Evolutionary conservation across 208 protist genomes (phyloP), one percentile per base, ranked within the genome.

Genomic region (Perkinsela sp.): DNA sequence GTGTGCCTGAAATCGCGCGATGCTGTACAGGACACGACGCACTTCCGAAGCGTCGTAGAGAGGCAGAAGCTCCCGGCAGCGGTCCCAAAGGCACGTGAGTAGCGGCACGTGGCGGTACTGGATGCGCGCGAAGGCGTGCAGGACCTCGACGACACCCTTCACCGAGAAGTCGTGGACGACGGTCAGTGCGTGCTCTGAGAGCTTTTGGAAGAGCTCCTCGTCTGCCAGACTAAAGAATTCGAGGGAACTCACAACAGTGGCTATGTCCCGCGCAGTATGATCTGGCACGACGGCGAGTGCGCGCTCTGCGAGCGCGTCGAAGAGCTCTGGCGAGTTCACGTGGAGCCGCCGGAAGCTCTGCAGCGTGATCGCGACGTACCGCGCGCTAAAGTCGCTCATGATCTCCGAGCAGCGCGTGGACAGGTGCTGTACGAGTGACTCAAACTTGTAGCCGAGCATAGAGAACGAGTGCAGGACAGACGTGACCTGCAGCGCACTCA

Each of bases 301-400:
- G 32, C 87, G 79, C 82, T 92, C 84, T 1, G 87, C 87, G 0
- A 92, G 73, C 77, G 89, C 90, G 71, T 92, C 87, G 66, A 92
- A 92, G 15, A 92, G 78, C 75, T 92, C 84, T n/a, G 87, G 87
- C 71, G 89, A 90, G 76, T 92, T 92, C 73, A 92, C 90, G 57
- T 83, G 83, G 70, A 92, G 89, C 31, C 87, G 79, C 73, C 90
- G 87, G 71, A 92, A 92, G 32, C 84, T 81, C 67, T 82, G 72
- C 40, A 92, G 81, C 15, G 87, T 92, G 66, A 78, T 86, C 75
- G 83, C 88, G 76, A 92, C 90, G 74, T 82, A 86, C 73, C 87
- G 78, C 31, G 87, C 87, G 75, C 85, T 90, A 72, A 90, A 92
- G 77, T 89, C 83, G 71, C 90, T 85, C 70, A 92, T 92, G 6